Evolutionary conservation across 495 filamentous ascomycete species (phyloP).

Genomic region (Sphaerosporella brunnea): DNA sequence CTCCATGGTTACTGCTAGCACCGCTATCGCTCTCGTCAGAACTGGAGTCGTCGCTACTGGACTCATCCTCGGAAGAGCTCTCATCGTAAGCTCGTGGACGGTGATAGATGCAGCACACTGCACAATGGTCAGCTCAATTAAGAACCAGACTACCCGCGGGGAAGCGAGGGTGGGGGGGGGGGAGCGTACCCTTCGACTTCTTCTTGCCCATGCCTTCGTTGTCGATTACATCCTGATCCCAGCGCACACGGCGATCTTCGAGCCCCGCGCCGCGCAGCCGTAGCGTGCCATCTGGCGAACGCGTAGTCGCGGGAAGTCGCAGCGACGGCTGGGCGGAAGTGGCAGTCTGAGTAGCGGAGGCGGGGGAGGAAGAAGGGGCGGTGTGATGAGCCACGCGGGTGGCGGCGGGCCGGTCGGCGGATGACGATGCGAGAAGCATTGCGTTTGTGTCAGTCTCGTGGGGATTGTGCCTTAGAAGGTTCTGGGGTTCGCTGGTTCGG

Average conservation of each 20-base stretch:
- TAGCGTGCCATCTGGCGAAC: slow-evolving; percentile 23
- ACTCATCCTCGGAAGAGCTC: slow-evolving; percentile 58
- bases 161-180: neutral
- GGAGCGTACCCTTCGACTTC: slow-evolving; percentile 61
- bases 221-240: slow-evolving; percentile 86
- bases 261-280: slow-evolving; percentile 19
- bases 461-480: neutral
- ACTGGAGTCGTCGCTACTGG: slow-evolving; percentile 44
- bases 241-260: slow-evolving; percentile 46
- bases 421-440: neutral
- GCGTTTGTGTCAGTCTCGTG: neutral
- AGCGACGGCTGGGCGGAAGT: slow-evolving; percentile 13
- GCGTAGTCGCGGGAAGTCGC: no score
- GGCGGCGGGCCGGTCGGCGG: neutral
- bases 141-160: no score
- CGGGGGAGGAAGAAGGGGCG: slow-evolving; percentile 22
- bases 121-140: neutral
- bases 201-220: slow-evolving; percentile 93
- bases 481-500: neutral
- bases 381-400: slow-evolving; percentile 1
- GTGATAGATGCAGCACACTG: slow-evolving; percentile 98
- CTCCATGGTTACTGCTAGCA: slow-evolving; percentile 29
- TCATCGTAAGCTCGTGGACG: slow-evolving; percentile 66
- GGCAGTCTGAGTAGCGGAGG: slow-evolving; percentile 20
- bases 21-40: slow-evolving; percentile 28